Base-by-base conservation (phyloP, 2,329 filamentous ascomycete species). In the Sordariomycetes sp. region DNA sequence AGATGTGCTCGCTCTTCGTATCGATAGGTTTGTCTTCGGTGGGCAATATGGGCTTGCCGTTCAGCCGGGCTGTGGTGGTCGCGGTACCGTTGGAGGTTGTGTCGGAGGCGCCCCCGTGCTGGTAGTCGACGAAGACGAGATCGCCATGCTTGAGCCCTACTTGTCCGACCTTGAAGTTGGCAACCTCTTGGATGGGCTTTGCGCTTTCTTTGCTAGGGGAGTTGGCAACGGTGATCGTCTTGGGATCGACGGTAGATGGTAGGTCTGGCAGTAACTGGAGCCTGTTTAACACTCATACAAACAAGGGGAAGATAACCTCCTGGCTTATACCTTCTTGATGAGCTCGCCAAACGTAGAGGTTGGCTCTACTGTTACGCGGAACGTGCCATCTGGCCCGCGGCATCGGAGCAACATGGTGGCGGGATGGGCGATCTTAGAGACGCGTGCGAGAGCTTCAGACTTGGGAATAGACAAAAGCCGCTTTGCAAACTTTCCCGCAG, bases 361-460 rank as follows among this genome's bases (percentile, higher is more conserved):
- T 33, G 80, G 74, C 47, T 88, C 79, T 46, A 93, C 75, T 33
- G 71, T 84, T 49, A 96, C 68, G 47, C 92, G 82, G 59, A 88
- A 81, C 70, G 92, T 92, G 64, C 92, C 92, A 64, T 95, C 87
- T 43, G 85, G 86, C 55, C 87, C 87, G 50, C 88, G 81, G 47
- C 94, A 84, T 58, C 88, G 78, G 37, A 95, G 68, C 51, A 94
- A 71, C 78, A 94, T 94, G 43, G 53, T 63, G 53, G 52, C 46
- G 30, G 37, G 37, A 14, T n/a, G n/a, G n/a, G n/a, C n/a, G n/a
- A n/a, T n/a, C n/a, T n/a, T n/a, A n/a, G n/a, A n/a, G n/a, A n/a
- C n/a, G n/a, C n/a, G n/a, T n/a, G n/a, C n/a, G n/a, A n/a, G n/a
- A n/a, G n/a, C n/a, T n/a, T n/a, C n/a, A n/a, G n/a, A n/a, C n/a